Base-by-base conservation (phyloP, 164 flowering plant genomes). In the Dillenia turbinata region DNA sequence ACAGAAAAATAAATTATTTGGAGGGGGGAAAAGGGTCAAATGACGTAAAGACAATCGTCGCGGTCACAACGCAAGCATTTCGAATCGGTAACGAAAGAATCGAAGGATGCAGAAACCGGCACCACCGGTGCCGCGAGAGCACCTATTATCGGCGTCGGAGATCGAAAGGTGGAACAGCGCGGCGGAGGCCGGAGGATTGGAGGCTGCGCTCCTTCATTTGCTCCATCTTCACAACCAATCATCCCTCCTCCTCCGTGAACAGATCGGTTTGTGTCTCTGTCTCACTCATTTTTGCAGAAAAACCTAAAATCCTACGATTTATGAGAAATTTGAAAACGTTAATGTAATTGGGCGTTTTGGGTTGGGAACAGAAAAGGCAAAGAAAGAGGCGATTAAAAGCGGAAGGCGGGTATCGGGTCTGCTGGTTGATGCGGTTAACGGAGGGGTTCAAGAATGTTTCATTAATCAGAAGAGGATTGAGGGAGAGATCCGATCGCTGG, bases 401-500 rank as follows among this genome's bases (percentile, higher is more conserved):
- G 92, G 86, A 8, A 62, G 24, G 15, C 70, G 75, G 0, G 92
- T 83, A 7, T 77, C 98, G 47, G 89, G 86, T 53, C 69, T 89
- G 12, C 54, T 92, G 73, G 91, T 92, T 52, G 87, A 86, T 5
- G 67, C 79, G 9, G 98, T 89, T 52, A 88, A 92, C 57, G 89
- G 88, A 1, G 95, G 88, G 8, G 95, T 87, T 13, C 83, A 87
- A 56, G 92, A 85, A 65, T 73, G 79, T 10, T 92, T 84, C 57
- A 14, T 89, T 5, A 85, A 85, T 52, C 81, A 92, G 80, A 87
- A 92, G 77, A 75, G 86, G 14, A 86, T 92, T 49, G 95, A 92
- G 66, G 64, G 75, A 15, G 95, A 92, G 70, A 88, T 81, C 52
- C 78, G 91, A 49, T 72, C 92, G 0, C 47, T 89, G 14, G 59